Conservation (phyloP, 805 yeast genomes). For the Kluyveromyces wickerhamii region DNA sequence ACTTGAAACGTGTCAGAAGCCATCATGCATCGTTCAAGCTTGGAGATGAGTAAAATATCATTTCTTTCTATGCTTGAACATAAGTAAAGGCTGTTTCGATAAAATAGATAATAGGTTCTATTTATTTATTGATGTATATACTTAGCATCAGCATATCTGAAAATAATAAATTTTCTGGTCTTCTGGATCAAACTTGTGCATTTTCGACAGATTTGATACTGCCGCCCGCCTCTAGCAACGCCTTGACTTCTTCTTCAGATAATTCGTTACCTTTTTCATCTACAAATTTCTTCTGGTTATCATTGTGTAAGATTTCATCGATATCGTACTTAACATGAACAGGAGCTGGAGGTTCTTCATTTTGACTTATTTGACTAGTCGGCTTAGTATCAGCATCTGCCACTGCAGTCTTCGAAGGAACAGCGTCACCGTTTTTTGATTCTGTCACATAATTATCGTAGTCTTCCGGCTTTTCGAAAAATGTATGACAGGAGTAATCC, state of each 20-base stretch:
- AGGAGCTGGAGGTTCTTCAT: conserved; percentile 5
- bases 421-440: not conserved
- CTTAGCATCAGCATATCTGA: too few species aligned
- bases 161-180: too few species aligned
- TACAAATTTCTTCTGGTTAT: conserved; percentile 27
- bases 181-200: too few species aligned
- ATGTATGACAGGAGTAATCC: conserved; percentile 82
- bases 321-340: conserved; percentile 8
- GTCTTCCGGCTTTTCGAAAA: conserved; percentile 29
- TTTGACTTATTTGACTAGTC: conserved; percentile 2
- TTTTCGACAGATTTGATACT: not conserved
- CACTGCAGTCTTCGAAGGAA: conserved; percentile 8
- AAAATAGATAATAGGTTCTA: too few species aligned
- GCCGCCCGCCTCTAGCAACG: conserved; percentile 22
- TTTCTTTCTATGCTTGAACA: too few species aligned
- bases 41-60: too few species aligned
- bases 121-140: too few species aligned
- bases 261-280: conserved; percentile 34
- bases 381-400: conserved; percentile 10
- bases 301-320: conserved; percentile 19
- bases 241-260: conserved; percentile 27
- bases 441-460: conserved; percentile 13
- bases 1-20: conserved; percentile 6
- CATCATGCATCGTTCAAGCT: conserved; percentile 1
- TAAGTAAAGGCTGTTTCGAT: too few species aligned